Evolutionary conservation across 257 asterid species (phyloP), one percentile per base, ranked within the genome.

Genomic region (Leonotis leonurus): DNA sequence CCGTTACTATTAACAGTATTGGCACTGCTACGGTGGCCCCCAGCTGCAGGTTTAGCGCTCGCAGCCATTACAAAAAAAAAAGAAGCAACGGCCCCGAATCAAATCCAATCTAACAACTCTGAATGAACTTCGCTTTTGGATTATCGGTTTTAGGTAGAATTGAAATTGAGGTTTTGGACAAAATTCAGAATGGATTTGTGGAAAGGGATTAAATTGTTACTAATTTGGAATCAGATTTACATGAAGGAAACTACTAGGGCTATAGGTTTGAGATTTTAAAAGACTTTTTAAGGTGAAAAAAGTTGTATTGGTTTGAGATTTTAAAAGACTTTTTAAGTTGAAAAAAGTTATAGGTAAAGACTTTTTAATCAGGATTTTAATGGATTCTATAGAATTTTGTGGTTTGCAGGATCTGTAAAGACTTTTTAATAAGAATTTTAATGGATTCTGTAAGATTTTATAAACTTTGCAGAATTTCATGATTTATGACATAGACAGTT

Each of bases 31-130:
- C 67, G 70, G 62, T 75, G 85, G 17, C 78, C 81, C 65, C 75
- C 88, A 24, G 95, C 76, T 6, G 78, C 44, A 54, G 93, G 90
- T 68, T 79, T 85, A 40, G 96, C 86, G 67, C 97, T 90, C 51
- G 97, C 97, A 49, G 96, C 97, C 97, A 90, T 88, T n/a, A n/a
- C n/a, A n/a, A n/a, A n/a, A n/a, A n/a, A 70, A 65, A 41, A 44
- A 16, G 8, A 39, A 30, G 4, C 37, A 24, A 11, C 65, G 21
- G n/a, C n/a, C 36, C 29, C 4, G 13, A 55, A 45, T 37, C 45
- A 48, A 41, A 67, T 3, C 62, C 6, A 45, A 22, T 7, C 22
- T 4, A 62, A 39, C 33, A 20, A 10, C 16, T 43, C 48, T 12
- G 30, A 41, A 67, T 49, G 61, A 62, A 55, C 13, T 54, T 17